phyloP scores from a whole-genome alignment of 306 rosid species.

The Cicer chorassanicum region DNA sequence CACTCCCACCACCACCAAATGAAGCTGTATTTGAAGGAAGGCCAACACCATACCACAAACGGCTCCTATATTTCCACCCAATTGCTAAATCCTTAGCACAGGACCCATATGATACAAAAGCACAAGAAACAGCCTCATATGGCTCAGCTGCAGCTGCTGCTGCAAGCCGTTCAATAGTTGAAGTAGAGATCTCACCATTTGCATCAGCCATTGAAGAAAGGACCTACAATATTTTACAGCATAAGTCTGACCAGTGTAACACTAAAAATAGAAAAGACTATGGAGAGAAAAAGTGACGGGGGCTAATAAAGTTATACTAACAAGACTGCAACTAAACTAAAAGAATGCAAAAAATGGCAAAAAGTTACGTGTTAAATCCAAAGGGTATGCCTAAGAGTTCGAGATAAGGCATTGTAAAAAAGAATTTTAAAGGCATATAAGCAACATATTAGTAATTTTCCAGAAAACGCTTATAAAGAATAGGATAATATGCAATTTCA shows the following conservation, averaged over 20 bases:
- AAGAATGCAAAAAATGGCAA: neutral
- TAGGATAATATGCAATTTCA: slow-evolving; percentile 36
- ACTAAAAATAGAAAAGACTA: slow-evolving; percentile 29
- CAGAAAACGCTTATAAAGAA: slow-evolving; percentile 21
- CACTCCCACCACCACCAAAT: slow-evolving; percentile 95
- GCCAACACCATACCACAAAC: slow-evolving; percentile 97
- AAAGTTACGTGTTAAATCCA: slow-evolving; percentile 17
- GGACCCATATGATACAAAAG: slow-evolving; percentile 95
- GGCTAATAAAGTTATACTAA: neutral
- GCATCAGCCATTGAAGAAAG: slow-evolving; percentile 92
- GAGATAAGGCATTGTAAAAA: slow-evolving; percentile 27
- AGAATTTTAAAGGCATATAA: neutral
- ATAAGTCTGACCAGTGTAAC: slow-evolving; percentile 40
- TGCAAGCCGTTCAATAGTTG: slow-evolving; percentile 82
- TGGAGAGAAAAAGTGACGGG: neutral
- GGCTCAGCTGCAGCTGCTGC: slow-evolving; percentile 99
- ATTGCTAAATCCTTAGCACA: slow-evolving; percentile 79
- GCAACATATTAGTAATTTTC: neutral
- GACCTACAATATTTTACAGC: slow-evolving; percentile 56
- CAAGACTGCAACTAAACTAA: slow-evolving; percentile 38
- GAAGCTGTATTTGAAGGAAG: slow-evolving; percentile 63
- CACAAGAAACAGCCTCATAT: slow-evolving; percentile 83
- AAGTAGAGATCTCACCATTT: slow-evolving; percentile 80
- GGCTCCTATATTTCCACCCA: slow-evolving; percentile 96
- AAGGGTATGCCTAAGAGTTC: slow-evolving; percentile 15